These are phyloP conservation scores for Rugonectria rugulosa DNA, from an alignment of 2,329 filamentous ascomycete species.

Conservation along the genomic window DNA sequence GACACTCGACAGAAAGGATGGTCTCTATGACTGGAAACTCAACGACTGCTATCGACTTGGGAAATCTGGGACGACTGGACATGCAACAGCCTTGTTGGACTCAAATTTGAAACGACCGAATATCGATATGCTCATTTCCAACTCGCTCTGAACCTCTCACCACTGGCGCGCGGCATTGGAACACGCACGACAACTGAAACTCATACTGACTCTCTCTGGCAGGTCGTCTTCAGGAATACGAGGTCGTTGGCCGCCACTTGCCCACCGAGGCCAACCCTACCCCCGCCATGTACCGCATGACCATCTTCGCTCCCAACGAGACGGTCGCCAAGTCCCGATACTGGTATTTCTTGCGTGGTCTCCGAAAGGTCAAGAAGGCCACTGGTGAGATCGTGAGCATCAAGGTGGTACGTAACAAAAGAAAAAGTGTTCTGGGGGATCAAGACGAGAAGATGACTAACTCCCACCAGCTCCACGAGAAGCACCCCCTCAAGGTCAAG, in stretches of 20 bases:
- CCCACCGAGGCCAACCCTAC: slow-evolving; percentile 96
- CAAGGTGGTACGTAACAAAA: slow-evolving; percentile 78
- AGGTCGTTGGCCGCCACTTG: slow-evolving; percentile 99
- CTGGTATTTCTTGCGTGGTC: slow-evolving; percentile 99
- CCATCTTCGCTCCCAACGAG: slow-evolving; percentile 97
- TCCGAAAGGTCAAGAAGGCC: slow-evolving; percentile 99
- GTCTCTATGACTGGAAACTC: not conserved
- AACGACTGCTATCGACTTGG: not conserved
- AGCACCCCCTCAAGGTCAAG: slow-evolving; percentile 99
- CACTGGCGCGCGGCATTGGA: slow-evolving; percentile 16
- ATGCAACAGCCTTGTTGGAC: not conserved
- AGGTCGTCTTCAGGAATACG: slow-evolving; percentile 99
- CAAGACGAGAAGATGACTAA: slow-evolving; percentile 5
- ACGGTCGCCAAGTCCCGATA: slow-evolving; percentile 99
- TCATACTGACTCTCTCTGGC: slow-evolving; percentile 45
- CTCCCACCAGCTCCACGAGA: slow-evolving; percentile 87
- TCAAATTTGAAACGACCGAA: not conserved
- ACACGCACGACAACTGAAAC: slow-evolving; percentile 1
- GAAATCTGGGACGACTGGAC: slow-evolving; percentile 1
- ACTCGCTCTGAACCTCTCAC: not conserved
- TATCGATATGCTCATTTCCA: slow-evolving; percentile 3
- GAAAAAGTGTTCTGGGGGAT: not conserved
- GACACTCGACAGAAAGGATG: slow-evolving; percentile 15
- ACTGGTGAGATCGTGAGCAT: slow-evolving; percentile 98
- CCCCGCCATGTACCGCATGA: slow-evolving; percentile 99